phyloP scores from a whole-genome alignment of 345 rosid species.

The Citrus australasica region DNA sequence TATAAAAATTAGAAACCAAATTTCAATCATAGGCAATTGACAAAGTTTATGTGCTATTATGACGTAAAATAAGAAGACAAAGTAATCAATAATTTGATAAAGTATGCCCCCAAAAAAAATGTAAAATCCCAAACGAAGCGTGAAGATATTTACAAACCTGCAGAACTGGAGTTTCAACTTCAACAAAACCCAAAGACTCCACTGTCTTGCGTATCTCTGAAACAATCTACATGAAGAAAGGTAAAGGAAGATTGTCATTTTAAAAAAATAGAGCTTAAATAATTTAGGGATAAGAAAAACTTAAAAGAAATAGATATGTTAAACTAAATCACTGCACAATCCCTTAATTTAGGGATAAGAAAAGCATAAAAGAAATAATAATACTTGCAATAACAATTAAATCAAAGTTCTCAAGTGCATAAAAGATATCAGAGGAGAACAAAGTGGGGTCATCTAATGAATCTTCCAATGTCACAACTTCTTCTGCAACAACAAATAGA shows the following conservation, averaged over 20 bases:
- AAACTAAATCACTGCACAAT: neutral
- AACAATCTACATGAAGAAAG: conserved; percentile 52
- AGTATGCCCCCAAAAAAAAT: neutral
- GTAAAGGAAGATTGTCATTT: conserved; percentile 3
- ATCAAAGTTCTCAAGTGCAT: neutral
- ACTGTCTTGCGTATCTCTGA: conserved; percentile 82
- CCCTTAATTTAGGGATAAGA: neutral
- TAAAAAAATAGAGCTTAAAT: neutral
- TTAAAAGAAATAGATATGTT: neutral
- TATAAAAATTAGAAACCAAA: neutral
- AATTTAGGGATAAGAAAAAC: neutral
- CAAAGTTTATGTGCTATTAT: neutral
- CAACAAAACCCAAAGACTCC: conserved; percentile 76
- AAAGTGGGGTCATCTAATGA: too few relatives aligned
- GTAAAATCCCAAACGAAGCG: conserved; percentile 3
- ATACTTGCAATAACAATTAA: neutral
- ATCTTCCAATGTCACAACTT: too few relatives aligned
- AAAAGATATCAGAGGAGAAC: too few relatives aligned
- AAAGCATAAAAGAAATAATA: too few relatives aligned
- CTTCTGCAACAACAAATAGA: too few relatives aligned
- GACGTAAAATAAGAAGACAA: neutral
- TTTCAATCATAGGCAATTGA: neutral
- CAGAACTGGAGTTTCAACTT: conserved; percentile 96
- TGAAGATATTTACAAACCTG: conserved; percentile 59
- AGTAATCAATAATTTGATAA: neutral